Percentiles rank a stretch among this genome's conserved stretches.
These are phyloP conservation scores for Tuber borchii DNA, from an alignment of 495 filamentous ascomycete genomes.

Conservation along the genomic window DNA sequence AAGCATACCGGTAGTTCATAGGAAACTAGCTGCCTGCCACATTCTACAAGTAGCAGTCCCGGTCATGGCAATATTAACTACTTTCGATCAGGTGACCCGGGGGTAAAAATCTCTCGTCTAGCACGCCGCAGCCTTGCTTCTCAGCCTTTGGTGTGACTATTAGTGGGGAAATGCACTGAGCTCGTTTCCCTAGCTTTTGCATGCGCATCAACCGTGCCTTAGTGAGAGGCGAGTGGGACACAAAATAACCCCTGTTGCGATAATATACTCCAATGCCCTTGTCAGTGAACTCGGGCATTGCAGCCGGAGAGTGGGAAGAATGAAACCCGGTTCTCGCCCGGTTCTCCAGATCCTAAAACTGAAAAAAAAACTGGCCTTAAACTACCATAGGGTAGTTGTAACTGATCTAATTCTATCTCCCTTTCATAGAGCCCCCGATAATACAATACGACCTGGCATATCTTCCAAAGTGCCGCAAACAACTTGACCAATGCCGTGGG, in stretches of 20 bases:
- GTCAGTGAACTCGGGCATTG: too few species aligned
- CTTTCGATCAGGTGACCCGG: not conserved
- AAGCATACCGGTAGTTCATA: too few species aligned
- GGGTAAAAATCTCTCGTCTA: not conserved
- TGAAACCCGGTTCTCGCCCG: too few species aligned
- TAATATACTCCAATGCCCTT: too few species aligned
- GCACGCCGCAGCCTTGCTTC: not conserved
- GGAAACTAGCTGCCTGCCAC: not conserved
- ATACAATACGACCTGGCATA: too few species aligned
- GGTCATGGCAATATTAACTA: not conserved
- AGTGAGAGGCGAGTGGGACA: not conserved
- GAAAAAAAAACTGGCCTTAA: constrained; percentile 10
- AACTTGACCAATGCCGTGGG: too few species aligned
- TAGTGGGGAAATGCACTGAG: not conserved
- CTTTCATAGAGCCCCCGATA: too few species aligned
- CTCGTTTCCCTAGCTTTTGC: not conserved
- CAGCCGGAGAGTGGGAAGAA: too few species aligned
- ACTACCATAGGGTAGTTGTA: not conserved
- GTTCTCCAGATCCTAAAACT: not conserved
- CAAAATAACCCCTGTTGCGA: too few species aligned
- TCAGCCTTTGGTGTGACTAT: not conserved
- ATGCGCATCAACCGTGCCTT: not conserved
- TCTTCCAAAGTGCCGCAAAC: too few species aligned
- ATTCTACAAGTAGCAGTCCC: not conserved
- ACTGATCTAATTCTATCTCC: too few species aligned